Conservation (phyloP, 805 yeast species). For the Geotrichum ghanense region DNA sequence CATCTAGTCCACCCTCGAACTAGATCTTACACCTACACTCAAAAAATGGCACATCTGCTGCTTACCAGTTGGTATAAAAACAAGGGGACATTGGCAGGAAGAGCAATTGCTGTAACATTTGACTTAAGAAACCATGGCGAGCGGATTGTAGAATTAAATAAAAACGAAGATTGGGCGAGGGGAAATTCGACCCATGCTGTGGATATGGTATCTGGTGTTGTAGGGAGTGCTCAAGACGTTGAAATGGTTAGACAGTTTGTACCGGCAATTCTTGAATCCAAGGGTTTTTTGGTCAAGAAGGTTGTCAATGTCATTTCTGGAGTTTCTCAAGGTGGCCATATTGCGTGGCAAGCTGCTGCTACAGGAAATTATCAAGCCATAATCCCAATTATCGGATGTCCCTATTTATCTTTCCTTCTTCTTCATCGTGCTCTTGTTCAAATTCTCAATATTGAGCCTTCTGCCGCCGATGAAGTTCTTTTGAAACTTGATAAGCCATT, state of each 20-base stretch:
- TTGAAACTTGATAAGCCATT: neutral
- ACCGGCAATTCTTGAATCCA: slow-evolving; percentile 10
- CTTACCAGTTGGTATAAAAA: slow-evolving; percentile 15
- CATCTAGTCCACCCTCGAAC: slow-evolving; percentile 36
- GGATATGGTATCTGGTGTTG: slow-evolving; percentile 39
- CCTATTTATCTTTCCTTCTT: slow-evolving; percentile 35
- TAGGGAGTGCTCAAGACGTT: slow-evolving; percentile 37
- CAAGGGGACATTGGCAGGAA: slow-evolving; percentile 4
- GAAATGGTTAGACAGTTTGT: slow-evolving; percentile 31
- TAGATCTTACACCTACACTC: slow-evolving; percentile 29
- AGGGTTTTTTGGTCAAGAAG: slow-evolving; percentile 10
- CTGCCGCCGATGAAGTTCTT: neutral
- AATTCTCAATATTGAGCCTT: neutral
- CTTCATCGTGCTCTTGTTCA: slow-evolving; percentile 18
- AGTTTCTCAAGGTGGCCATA: slow-evolving; percentile 47
- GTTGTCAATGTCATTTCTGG: slow-evolving; percentile 35
- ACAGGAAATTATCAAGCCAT: slow-evolving; percentile 25
- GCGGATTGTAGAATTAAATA: slow-evolving; percentile 27
- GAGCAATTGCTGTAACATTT: slow-evolving; percentile 36
- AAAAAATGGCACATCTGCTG: slow-evolving; percentile 30
- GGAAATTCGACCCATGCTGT: slow-evolving; percentile 41
- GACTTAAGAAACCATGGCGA: slow-evolving; percentile 49
- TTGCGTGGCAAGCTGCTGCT: slow-evolving; percentile 35
- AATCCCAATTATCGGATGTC: slow-evolving; percentile 42
- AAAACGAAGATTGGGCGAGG: slow-evolving; percentile 34